Percentiles rank a stretch among this genome's conserved stretches.
phyloP scores from a whole-genome alignment of 805 yeast species.

The Starmerella stellata region DNA sequence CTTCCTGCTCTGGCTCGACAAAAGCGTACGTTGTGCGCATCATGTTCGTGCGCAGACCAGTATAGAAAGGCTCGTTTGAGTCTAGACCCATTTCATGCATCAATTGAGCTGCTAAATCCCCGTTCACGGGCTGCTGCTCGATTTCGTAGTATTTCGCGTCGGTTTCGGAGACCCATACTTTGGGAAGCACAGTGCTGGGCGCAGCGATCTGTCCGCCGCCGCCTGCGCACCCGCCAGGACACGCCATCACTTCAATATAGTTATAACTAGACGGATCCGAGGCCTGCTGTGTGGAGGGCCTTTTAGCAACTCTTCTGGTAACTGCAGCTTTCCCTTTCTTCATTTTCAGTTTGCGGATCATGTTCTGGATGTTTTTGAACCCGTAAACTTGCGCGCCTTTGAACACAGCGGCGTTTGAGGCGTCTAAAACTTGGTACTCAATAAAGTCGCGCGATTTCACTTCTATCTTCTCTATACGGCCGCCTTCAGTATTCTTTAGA shows the following conservation, averaged over 20 bases:
- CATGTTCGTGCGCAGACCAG: neutral
- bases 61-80: neutral
- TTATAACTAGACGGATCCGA: conserved; percentile 49
- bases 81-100: conserved; percentile 3
- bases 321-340: conserved; percentile 16
- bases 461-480: conserved; percentile 26
- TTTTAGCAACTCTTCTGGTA: neutral
- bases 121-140: conserved; percentile 5
- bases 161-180: conserved; percentile 21
- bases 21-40: conserved; percentile 14
- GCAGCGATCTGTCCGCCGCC: conserved; percentile 80
- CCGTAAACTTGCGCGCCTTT: conserved; percentile 65
- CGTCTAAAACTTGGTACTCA: conserved; percentile 41
- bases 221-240: conserved; percentile 93
- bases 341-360: conserved; percentile 58
- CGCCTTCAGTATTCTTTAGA: conserved; percentile 2
- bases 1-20: conserved; percentile 8
- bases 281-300: conserved; percentile 10
- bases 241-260: conserved; percentile 90
- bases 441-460: conserved; percentile 61
- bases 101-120: conserved; percentile 2
- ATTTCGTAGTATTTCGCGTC: conserved; percentile 25
- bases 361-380: conserved; percentile 80
- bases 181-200: conserved; percentile 19
- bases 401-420: conserved; percentile 28